Percentiles rank a stretch among this genome's conserved stretches.
Evolutionary conservation across 192 early-diverging fungal species (phyloP).

Genomic region (Dissophora globulifera): DNA sequence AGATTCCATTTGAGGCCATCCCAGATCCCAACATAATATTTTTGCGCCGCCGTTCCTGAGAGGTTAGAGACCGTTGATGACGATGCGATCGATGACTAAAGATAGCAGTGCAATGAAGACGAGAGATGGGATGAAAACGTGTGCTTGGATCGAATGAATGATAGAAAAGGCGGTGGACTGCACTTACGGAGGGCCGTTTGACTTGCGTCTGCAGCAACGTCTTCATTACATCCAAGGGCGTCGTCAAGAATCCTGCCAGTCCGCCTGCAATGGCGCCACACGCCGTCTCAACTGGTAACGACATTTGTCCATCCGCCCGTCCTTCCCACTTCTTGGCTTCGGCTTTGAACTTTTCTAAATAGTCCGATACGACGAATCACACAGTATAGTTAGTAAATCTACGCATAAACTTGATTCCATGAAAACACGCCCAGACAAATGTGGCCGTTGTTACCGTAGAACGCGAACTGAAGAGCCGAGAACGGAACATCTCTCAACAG

Average conservation of each 20-base stretch:
- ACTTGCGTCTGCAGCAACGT: constrained; percentile 66
- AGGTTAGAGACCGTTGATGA: neutral
- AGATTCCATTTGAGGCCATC: constrained; percentile 68
- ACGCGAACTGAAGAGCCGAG: constrained; percentile 69
- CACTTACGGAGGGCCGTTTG: constrained; percentile 40
- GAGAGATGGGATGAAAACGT: no score
- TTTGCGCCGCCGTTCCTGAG: constrained; percentile 6
- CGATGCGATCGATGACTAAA: neutral
- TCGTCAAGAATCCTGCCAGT: constrained; percentile 67
- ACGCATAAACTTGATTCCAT: no score
- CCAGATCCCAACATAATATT: constrained; percentile 66
- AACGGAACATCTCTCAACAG: constrained; percentile 67
- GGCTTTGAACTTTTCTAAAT: constrained; percentile 64
- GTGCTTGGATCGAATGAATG: no score
- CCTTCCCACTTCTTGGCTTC: constrained; percentile 54
- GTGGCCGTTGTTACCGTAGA: constrained; percentile 57
- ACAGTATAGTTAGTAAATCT: no score
- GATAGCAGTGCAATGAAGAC: no score
- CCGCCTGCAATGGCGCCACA: constrained; percentile 67
- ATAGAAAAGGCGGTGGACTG: no score
- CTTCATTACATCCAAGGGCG: constrained; percentile 72
- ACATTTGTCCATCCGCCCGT: constrained; percentile 56
- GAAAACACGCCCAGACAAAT: neutral
- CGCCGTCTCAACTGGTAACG: constrained; percentile 55
- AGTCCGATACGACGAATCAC: neutral